Evolutionary conservation across 306 rosid species (phyloP), one percentile per base, ranked within the genome.

Genomic region (Canavalia gladiata): DNA sequence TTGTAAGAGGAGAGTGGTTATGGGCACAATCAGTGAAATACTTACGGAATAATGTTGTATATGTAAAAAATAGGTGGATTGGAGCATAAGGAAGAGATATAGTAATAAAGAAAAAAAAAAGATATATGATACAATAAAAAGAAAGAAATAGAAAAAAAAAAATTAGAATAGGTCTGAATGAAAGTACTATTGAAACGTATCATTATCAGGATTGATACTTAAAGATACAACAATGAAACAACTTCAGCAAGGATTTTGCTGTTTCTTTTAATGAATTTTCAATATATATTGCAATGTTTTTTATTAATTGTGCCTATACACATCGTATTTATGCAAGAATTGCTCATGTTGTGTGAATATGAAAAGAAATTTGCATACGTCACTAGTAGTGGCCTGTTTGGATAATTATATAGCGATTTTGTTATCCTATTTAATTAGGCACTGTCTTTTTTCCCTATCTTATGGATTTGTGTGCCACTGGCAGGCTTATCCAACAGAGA

Each of bases 401-500:
- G 45, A 43, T 29, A n/a, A 29, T 41, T 6, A 29, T 30, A 34
- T 57, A 57, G 28, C 10, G 2, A 25, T 0, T 0, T 56, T 29
- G 11, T 45, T 31, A 31, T 74, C 6, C 2, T 7, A 57, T 28
- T 59, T 76, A 47, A 47, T 57, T 11, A 28, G 51, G 77, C 31
- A 18, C 50, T 77, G 28, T 43, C 28, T 60, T 4, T 3, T 33
- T 29, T 68, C 42, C 42, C 41, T 35, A 7, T 42, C 47, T 50
- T n/a, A 10, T 76, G 9, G 25, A 50, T 51, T 3, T 63, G 42
- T 63, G 80, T 33, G 80, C 60, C 59, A 8, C 49, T 49, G 46
- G 0, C 28, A 46, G 87, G 93, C 45, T 89, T 89, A 76, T 89
- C 86, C 52, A 84, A 81, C 11, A 83, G 86, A 70, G 86, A 91